Percentiles rank a stretch among this genome's conserved stretches.
Evolutionary conservation across 352 stramenopile genomes (phyloP).

Genomic region (Globisporangium uncinulatum): DNA sequence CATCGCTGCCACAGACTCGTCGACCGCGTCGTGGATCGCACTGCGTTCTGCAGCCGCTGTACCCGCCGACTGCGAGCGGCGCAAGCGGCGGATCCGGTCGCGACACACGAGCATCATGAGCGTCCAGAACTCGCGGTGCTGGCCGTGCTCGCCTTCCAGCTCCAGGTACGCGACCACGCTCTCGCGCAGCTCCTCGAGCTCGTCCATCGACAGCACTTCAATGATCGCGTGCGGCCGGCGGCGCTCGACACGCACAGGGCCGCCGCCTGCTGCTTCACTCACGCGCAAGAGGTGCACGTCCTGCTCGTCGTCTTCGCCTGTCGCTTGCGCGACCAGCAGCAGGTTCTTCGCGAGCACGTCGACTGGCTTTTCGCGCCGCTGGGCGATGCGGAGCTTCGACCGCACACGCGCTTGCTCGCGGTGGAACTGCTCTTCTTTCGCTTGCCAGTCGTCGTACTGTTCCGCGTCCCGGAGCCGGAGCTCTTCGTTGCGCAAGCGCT

Average conservation of each 20-base stretch:
- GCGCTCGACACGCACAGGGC: conserved; percentile 79
- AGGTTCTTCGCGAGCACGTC: conserved; percentile 98
- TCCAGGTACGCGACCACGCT: conserved; percentile 90
- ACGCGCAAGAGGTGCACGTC: conserved; percentile 42
- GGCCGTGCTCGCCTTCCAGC: conserved; percentile 63
- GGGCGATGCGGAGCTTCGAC: conserved; percentile 79
- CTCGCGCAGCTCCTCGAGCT: conserved; percentile 76
- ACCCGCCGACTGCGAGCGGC: conserved; percentile 56
- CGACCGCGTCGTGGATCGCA: conserved; percentile 83
- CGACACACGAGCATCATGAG: conserved; percentile 74
- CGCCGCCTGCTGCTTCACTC: conserved; percentile 19
- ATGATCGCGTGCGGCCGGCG: conserved; percentile 59
- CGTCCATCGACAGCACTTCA: conserved; percentile 72
- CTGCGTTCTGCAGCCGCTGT: conserved; percentile 44
- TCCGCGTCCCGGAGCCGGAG: conserved; percentile 92
- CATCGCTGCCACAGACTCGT: conserved; percentile 88
- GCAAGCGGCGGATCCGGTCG: conserved; percentile 63
- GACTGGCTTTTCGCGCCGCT: conserved; percentile 94
- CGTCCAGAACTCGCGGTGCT: conserved; percentile 84
- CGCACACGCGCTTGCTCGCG: conserved; percentile 91
- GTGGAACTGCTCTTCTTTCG: conserved; percentile 98
- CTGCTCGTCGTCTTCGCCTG: conserved; percentile 66
- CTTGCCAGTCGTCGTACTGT: conserved; percentile 97
- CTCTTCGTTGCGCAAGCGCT: conserved; percentile 94
- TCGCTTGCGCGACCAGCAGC: conserved; percentile 88